phyloP scores from a whole-genome alignment of 192 early-diverging fungal species.

The Thamnidium elegans region DNA sequence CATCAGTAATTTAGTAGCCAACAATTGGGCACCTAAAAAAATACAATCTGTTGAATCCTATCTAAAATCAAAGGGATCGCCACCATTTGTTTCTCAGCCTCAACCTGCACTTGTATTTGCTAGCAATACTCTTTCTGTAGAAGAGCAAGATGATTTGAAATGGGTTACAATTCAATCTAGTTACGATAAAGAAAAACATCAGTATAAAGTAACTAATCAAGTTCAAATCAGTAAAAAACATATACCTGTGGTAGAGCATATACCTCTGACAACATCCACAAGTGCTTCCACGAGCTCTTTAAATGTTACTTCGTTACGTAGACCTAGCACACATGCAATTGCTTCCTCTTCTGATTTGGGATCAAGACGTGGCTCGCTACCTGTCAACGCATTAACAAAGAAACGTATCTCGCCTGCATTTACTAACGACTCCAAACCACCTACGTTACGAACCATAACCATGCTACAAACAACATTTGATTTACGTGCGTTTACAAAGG shows the following conservation, averaged over 20 bases:
- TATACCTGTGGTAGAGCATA: not conserved
- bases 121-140: constrained; percentile 17
- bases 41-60: constrained; percentile 42
- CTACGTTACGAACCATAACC: not conserved
- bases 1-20: constrained; percentile 44
- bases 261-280: not conserved
- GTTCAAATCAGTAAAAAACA: not conserved
- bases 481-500: not conserved
- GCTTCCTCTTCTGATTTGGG: not conserved
- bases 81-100: constrained; percentile 29
- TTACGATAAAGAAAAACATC: constrained; percentile 4
- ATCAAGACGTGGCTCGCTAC: not conserved
- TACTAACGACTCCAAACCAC: not conserved
- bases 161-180: not conserved
- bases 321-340: not conserved
- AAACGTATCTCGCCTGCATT: not conserved
- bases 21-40: constrained; percentile 38
- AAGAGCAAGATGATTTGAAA: constrained; percentile 5
- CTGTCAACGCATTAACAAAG: not conserved
- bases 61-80: constrained; percentile 43
- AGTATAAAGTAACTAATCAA: constrained; percentile 5
- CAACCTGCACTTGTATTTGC: constrained; percentile 30
- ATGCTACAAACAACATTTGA: not conserved
- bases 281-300: not conserved
- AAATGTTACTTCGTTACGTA: not conserved